Evolutionary conservation across 1,284 basidiomycete genomes (phyloP), one percentile per base, ranked within the genome.

Genomic region (Irpex sp.): DNA sequence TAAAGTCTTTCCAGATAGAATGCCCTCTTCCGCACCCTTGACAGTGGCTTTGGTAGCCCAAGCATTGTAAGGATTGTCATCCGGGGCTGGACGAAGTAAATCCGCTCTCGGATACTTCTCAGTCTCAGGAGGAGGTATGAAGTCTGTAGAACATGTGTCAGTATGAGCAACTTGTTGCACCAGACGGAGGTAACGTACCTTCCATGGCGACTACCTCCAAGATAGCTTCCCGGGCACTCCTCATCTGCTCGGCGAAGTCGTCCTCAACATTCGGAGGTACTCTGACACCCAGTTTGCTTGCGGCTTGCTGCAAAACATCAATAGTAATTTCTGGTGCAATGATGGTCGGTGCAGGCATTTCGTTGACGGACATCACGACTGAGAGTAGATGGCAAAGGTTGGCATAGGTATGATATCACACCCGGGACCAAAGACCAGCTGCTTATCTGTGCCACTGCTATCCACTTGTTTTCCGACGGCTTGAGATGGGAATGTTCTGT

Each of bases 11-110:
- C 67, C 66, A 12, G 62, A 59, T 10, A 68, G 61, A 5, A 65
- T 55, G 9, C 66, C 65, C 10, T 53, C 56, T 39, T 65, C 47
- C 2, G 45, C 33, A 18, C 61, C 59, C 33, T 63, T 19, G n/a
- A 68, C 66, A 6, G 57, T 65, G 4, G 59, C 67, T 53, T 67
- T 66, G 1, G 63, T 64, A 8, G 67, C 64, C 67, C 67, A 67
- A 10, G 67, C 67, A 58, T 68, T 68, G 60, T 58, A 62, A 1
- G 61, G 59, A 49, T 67, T 68, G 3, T 65, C 61, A 4, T 66
- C 60, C 9, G 59, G 42, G 14, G 59, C 35, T 3, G 64, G 60
- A 18, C 62, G 48, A 19, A 45, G 16, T 9, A 68, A 51, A 33
- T 65, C 59, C 18, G 36, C 65, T 2, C 67, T 63, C 7, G 67